Percentiles rank a stretch among this genome's conserved stretches.
These are phyloP conservation scores for Rhizophlyctis rosea DNA, from an alignment of 192 early-diverging fungal species.

Conservation along the genomic window DNA sequence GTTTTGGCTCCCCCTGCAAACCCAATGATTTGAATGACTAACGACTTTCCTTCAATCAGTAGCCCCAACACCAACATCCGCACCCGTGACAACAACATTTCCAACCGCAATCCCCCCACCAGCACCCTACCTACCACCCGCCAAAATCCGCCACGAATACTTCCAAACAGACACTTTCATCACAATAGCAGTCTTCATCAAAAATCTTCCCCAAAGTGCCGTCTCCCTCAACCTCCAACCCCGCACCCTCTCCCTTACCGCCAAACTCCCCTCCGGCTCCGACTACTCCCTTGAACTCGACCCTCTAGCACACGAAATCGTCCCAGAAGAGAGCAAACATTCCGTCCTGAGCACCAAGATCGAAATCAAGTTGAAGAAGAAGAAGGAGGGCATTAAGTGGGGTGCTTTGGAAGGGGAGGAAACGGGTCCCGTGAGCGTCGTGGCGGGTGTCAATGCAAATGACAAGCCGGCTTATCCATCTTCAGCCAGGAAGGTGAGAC, in stretches of 20 bases:
- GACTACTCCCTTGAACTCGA: slow-evolving; percentile 92
- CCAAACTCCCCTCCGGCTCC: slow-evolving; percentile 76
- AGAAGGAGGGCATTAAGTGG: slow-evolving; percentile 77
- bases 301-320: slow-evolving; percentile 76
- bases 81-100: slow-evolving; percentile 5
- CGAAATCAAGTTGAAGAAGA: slow-evolving; percentile 68
- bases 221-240: slow-evolving; percentile 58
- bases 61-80: background rate
- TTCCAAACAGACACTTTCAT: slow-evolving; percentile 92
- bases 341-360: slow-evolving; percentile 50
- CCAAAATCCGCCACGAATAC: slow-evolving; percentile 88
- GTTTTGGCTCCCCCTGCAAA: too few species aligned
- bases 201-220: slow-evolving; percentile 56
- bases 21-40: too few species aligned
- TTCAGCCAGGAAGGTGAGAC: slow-evolving; percentile 38
- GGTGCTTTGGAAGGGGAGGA: slow-evolving; percentile 74
- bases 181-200: slow-evolving; percentile 87
- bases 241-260: slow-evolving; percentile 66
- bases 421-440: slow-evolving; percentile 24
- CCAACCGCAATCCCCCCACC: slow-evolving; percentile 34
- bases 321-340: slow-evolving; percentile 55
- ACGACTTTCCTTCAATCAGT: slow-evolving; percentile 2
- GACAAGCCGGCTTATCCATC: slow-evolving; percentile 45
- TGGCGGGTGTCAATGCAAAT: slow-evolving; percentile 43
- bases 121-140: slow-evolving; percentile 37